phyloP scores from a whole-genome alignment of 768 basidiomycete genomes.

The Suillus tomentosus region DNA sequence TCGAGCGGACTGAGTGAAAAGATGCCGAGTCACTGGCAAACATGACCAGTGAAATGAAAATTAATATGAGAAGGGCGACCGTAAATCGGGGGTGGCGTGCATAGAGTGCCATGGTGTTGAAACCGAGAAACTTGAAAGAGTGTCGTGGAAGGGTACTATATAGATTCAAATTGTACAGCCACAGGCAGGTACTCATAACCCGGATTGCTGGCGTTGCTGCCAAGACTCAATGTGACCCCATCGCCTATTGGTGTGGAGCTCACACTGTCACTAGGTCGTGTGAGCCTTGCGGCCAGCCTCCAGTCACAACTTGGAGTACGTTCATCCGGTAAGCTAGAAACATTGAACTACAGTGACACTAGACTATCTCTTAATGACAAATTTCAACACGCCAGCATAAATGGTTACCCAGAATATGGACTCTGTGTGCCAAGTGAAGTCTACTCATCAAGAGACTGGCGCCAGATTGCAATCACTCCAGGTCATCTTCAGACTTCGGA shows the following conservation, averaged over 20 bases:
- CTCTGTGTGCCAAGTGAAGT: too few relatives aligned
- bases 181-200: neutral
- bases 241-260: too few relatives aligned
- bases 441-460: too few relatives aligned
- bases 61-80: slow-evolving; percentile 27
- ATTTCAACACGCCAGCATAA: too few relatives aligned
- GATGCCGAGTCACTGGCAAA: slow-evolving; percentile 22
- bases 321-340: too few relatives aligned
- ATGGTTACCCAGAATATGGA: too few relatives aligned
- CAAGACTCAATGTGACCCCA: neutral
- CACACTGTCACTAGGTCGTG: neutral
- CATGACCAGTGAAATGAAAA: slow-evolving; percentile 29
- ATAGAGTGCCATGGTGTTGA: slow-evolving; percentile 27
- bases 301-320: too few relatives aligned
- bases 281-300: neutral
- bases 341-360: too few relatives aligned
- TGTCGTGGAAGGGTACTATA: slow-evolving; percentile 1
- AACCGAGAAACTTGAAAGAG: slow-evolving; percentile 13
- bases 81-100: slow-evolving; percentile 34
- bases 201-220: neutral
- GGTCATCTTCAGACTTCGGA: too few relatives aligned
- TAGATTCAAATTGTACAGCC: neutral
- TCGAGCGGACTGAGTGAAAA: slow-evolving; percentile 2
- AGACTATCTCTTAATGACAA: too few relatives aligned
- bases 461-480: too few relatives aligned